A percentile compares a stretch with the other conserved stretches of the same genome.
Conservation (phyloP, 495 filamentous ascomycete genomes). For the Aspergillus ostianus region DNA sequence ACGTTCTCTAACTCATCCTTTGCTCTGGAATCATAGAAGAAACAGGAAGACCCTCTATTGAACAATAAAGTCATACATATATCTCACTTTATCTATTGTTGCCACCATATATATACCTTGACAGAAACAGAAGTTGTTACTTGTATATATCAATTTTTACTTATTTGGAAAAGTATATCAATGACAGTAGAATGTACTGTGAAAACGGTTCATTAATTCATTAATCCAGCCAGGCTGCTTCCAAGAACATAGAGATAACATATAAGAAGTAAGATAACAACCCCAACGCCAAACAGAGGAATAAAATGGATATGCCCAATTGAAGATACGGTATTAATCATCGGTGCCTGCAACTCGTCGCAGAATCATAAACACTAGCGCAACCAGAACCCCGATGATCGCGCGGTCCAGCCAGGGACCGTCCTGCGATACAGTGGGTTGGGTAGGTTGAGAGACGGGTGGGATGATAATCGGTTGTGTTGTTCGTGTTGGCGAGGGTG, state of each 20-base stretch:
- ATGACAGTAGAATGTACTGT: too few species aligned
- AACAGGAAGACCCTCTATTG: too few species aligned
- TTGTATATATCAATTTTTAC: too few species aligned
- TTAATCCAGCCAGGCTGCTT: too few species aligned
- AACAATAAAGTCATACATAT: too few species aligned
- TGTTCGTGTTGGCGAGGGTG: not conserved
- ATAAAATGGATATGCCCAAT: not conserved
- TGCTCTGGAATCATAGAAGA: too few species aligned
- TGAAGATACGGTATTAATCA: constrained; percentile 19
- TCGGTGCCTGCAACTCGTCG: constrained; percentile 33
- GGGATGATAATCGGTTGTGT: not conserved
- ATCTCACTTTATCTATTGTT: too few species aligned
- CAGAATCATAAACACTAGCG: constrained; percentile 46
- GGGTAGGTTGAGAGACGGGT: not conserved
- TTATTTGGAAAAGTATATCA: too few species aligned
- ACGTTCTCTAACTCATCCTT: too few species aligned
- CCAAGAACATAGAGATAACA: not conserved
- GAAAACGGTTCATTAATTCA: too few species aligned
- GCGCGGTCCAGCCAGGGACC: constrained; percentile 55
- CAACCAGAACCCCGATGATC: constrained; percentile 51
- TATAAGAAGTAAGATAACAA: not conserved
- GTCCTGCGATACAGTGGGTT: constrained; percentile 24
- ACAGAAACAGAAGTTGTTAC: too few species aligned
- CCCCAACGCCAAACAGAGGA: not conserved
- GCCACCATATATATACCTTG: too few species aligned